Conservation (phyloP, 148 eudicot species). For the Rheum nobile region DNA sequence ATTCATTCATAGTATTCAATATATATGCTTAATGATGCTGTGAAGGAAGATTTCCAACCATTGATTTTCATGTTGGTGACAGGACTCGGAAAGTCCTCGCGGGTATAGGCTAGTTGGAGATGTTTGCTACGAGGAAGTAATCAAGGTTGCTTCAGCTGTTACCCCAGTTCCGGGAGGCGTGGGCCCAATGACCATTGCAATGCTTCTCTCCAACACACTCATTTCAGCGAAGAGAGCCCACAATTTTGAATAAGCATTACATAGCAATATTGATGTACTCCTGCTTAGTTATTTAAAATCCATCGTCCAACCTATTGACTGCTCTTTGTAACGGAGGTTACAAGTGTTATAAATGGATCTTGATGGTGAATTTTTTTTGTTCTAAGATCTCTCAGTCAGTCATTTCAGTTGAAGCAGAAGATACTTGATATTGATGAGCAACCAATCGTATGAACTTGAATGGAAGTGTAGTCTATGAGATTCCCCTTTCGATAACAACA, state of each 20-base stretch:
- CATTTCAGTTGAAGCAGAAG: not conserved
- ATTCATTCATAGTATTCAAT: no score
- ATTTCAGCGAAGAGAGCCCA: slow-evolving; percentile 48
- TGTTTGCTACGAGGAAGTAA: slow-evolving; percentile 83
- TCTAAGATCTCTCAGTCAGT: not conserved
- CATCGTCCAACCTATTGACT: not conserved
- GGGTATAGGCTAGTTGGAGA: slow-evolving; percentile 92
- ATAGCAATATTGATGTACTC: not conserved
- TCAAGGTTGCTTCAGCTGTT: slow-evolving; percentile 84
- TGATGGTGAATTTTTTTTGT: not conserved
- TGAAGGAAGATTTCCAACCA: not conserved
- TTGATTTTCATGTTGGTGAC: slow-evolving; percentile 13
- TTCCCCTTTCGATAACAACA: not conserved
- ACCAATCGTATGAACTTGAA: not conserved
- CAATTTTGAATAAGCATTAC: slow-evolving; percentile 27
- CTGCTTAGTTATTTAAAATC: not conserved
- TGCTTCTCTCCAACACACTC: slow-evolving; percentile 77
- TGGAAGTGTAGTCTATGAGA: not conserved
- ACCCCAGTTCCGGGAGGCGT: slow-evolving; percentile 89
- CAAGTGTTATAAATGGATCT: not conserved
- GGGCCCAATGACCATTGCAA: slow-evolving; percentile 84
- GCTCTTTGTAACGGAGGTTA: not conserved
- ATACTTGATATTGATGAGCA: not conserved
- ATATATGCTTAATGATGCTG: not conserved
- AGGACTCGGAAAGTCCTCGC: slow-evolving; percentile 55